Evolutionary conservation across 306 rosid genomes (phyloP).

Genomic region (Lupinus albus): DNA sequence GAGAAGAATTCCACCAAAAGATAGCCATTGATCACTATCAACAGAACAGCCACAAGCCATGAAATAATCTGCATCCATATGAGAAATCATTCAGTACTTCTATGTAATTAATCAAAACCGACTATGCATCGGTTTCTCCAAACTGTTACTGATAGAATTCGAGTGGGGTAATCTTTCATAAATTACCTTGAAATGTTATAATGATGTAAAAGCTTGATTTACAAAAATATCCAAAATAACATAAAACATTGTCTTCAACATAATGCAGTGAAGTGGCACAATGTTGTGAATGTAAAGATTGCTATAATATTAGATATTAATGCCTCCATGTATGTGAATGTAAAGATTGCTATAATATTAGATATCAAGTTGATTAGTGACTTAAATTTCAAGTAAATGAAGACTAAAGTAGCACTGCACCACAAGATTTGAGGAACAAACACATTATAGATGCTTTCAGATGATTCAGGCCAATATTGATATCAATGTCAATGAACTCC

Average conservation of each 20-base stretch:
- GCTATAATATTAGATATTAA: neutral
- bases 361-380: neutral
- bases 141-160: conserved; percentile 16
- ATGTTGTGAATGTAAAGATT: conserved; percentile 10
- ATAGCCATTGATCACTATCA: conserved; percentile 84
- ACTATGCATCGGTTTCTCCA: neutral
- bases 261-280: conserved; percentile 2
- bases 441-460: neutral
- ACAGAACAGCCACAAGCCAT: conserved; percentile 84
- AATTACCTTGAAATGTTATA: conserved; percentile 11
- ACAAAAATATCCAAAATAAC: conserved; percentile 10
- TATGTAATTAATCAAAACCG: conserved; percentile 6
- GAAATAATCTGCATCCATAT: conserved; percentile 54
- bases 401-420: conserved; percentile 1
- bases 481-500: conserved; percentile 2
- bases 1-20: conserved; percentile 77
- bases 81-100: conserved; percentile 30
- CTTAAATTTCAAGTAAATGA: conserved; percentile 16
- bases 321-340: conserved; percentile 6
- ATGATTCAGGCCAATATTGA: conserved; percentile 17
- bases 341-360: neutral
- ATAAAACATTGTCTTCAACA: neutral
- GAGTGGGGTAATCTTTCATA: neutral
- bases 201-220: conserved; percentile 2
- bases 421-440: conserved; percentile 11